Evolutionary conservation across 768 basidiomycete species (phyloP), one percentile per base, ranked within the genome.

Genomic region (Leccinum obscurum): DNA sequence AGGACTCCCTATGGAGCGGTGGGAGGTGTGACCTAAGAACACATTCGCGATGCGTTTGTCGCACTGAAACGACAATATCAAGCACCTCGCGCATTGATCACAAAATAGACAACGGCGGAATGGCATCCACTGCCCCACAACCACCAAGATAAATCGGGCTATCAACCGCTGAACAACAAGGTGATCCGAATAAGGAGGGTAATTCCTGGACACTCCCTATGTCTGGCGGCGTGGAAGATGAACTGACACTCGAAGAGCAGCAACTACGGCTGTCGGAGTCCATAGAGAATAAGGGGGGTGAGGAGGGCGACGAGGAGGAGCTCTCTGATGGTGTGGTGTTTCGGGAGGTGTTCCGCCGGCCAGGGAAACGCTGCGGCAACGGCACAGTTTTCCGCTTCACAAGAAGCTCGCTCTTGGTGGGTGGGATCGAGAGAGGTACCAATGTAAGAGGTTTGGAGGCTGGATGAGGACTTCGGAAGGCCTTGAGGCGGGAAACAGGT

Each of bases 281-380:
- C 17, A 41, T 8, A 34, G 49, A 61, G 24, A 52, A 61, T 20
- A 57, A 30, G 30, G 24, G n/a, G 8, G 64, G 63, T 1, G 59
- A 58, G 4, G 39, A 14, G 22, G 59, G 37, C 11, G 63, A 60
- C 5, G 52, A 57, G 8, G 57, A 59, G 14, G 67, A 57, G 22
- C 22, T 46, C 17, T 63, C 59, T 8, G 61, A 68, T 0, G 55
- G 55, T 6, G 64, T 56, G 10, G 51, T 32, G 30, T 52, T 51
- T 30, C 61, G 56, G 46, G 3, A 5, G 17, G 24, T 15, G 17
- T 46, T 50, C 20, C 20, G 49, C 26, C 32, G 57, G n/a, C 26
- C 34, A 0, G 60, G 58, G n/a, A 52, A 54, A 51, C 56, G 59
- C 39, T n/a, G 59, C 0, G 64, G 68, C 24, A 69, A 41, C 0